Evolutionary conservation across 306 rosid species (phyloP), one percentile per base, ranked within the genome.

Genomic region (Quercus alba): DNA sequence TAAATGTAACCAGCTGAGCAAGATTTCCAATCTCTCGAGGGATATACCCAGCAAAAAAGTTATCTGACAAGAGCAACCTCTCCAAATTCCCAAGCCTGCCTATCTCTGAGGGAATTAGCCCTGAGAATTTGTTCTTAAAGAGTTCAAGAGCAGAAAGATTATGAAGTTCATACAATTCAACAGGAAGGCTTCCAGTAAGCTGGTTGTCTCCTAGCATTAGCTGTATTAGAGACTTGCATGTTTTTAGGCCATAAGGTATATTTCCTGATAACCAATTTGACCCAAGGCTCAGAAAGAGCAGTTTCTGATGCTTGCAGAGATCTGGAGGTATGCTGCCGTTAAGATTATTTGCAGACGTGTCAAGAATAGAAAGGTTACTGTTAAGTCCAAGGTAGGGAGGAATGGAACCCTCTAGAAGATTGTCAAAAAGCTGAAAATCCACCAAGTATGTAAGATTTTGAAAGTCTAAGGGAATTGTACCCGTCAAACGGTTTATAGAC

Each of bases 371-470:
- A 56, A 89, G 92, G 82, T 84, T 77, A 23, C 83, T 84, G 81
- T 84, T 73, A 56, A 75, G 81, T 66, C 97, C 94, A 51, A 92
- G 92, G 70, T 54, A 82, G 75, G 92, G 91, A 78, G 97, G 97
- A 84, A 92, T 90, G 51, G 62, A 64, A 77, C 97, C 97, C 78
- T 88, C 87, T 70, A 92, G 94, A 74, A 75, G 87, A 74, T 92
- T 92, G 75, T 92, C 85, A 82, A 92, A 92, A 31, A 92, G 89
- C 81, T 92, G 97, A 79, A 92, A 87, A 83, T 92, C 94, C 73
- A 56, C 86, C 81, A 92, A 63, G 72, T 11, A 73, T n/a, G 87
- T 70, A 25, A 92, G 92, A 76, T 92, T 87, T 80, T 90, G 92
- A 85, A 92, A 86, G 61, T 82, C 90, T 9, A 77, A 59, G 10